Percentiles rank a stretch among this genome's conserved stretches.
These are phyloP conservation scores for Skeletonema tropicum DNA, from an alignment of 108 stramenopile genomes.

Conservation along the genomic window DNA sequence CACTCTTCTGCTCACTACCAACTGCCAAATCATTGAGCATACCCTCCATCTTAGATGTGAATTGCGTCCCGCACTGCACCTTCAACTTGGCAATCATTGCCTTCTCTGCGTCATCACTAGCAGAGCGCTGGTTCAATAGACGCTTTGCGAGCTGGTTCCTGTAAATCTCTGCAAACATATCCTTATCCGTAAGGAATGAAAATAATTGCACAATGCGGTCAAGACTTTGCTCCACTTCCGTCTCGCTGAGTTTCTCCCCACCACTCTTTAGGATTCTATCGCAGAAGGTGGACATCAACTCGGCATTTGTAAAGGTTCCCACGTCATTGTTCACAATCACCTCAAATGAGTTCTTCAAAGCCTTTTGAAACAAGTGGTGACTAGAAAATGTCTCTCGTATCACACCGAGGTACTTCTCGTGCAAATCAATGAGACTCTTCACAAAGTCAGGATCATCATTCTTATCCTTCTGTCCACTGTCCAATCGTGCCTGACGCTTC, in stretches of 20 bases:
- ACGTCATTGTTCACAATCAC: conserved; percentile 97
- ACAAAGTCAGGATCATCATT: conserved; percentile 98
- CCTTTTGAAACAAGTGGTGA: conserved; percentile 97
- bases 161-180: conserved; percentile 98
- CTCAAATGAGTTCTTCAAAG: conserved; percentile 98
- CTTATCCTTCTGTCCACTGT: conserved; percentile 90
- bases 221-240: conserved; percentile 93
- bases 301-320: conserved; percentile 95
- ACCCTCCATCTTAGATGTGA: conserved; percentile 99
- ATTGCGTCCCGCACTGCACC: conserved; percentile 98
- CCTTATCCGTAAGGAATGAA: conserved; percentile 98
- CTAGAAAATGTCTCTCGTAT: conserved; percentile 92
- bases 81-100: conserved; percentile 99
- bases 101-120: conserved; percentile 97
- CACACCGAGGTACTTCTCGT: conserved; percentile 94
- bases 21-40: conserved; percentile 98
- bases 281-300: conserved; percentile 97
- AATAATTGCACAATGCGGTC: conserved; percentile 97
- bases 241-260: conserved; percentile 95
- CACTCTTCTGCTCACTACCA: conserved; percentile 90
- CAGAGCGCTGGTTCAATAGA: conserved; percentile 94
- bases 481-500: conserved; percentile 86
- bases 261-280: conserved; percentile 98
- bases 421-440: conserved; percentile 94
- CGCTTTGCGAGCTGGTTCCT: conserved; percentile 98